Conservation (phyloP, 345 rosid genomes). For the Nephelium lappaceum region DNA sequence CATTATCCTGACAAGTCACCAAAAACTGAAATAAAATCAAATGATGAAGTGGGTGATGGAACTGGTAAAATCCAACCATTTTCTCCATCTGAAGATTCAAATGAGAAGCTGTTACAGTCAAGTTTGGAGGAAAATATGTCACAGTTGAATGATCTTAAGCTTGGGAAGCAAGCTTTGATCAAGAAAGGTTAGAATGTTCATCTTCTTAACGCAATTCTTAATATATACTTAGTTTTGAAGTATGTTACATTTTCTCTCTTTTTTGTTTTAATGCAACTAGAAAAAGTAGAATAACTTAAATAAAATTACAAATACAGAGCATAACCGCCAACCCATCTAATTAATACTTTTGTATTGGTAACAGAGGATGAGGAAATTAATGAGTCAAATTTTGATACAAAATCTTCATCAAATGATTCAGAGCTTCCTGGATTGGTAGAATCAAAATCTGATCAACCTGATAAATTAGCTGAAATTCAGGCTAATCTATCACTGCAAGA, state of each 20-base stretch:
- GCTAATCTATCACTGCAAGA: constrained; percentile 4
- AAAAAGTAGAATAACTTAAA: neutral
- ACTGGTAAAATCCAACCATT: constrained; percentile 15
- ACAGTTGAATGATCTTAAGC: constrained; percentile 14
- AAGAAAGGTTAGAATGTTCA: constrained; percentile 35
- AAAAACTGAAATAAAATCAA: constrained; percentile 15
- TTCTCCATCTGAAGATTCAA: constrained; percentile 12
- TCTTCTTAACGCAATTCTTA: neutral
- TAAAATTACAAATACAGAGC: neutral
- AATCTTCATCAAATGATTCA: constrained; percentile 12
- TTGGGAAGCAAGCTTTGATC: constrained; percentile 23
- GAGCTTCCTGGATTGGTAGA: constrained; percentile 26
- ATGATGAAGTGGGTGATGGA: constrained; percentile 21
- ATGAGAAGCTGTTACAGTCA: constrained; percentile 15
- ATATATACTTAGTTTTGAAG: neutral
- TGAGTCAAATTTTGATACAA: constrained; percentile 13
- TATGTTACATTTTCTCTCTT: neutral
- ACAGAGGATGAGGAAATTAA: constrained; percentile 26
- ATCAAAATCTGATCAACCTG: constrained; percentile 17
- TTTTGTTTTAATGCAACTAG: neutral
- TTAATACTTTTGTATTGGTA: neutral
- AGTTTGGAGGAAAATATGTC: constrained; percentile 9
- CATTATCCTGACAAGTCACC: constrained; percentile 24
- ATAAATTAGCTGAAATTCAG: neutral
- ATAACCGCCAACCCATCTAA: neutral